phyloP scores from a whole-genome alignment of 139 green algal species.

The Chlamydomonas asymmetrica region DNA sequence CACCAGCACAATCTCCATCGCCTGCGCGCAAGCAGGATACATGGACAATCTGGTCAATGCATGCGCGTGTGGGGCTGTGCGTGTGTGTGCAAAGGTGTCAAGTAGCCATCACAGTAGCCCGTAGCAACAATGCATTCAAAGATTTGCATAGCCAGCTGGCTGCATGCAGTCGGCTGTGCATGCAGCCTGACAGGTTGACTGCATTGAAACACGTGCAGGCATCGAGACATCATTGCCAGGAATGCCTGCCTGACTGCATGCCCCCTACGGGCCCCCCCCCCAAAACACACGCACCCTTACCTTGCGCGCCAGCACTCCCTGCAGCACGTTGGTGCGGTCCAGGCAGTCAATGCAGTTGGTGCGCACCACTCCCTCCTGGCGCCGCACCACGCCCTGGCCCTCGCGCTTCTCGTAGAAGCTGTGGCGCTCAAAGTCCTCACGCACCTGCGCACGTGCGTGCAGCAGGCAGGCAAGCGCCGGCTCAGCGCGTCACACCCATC shows the following conservation, averaged over 20 bases:
- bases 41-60: too few relatives aligned
- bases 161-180: too few relatives aligned
- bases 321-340: conserved; percentile 95
- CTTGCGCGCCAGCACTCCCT: conserved; percentile 75
- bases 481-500: too few relatives aligned
- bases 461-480: too few relatives aligned
- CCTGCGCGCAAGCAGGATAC: conserved; percentile 10
- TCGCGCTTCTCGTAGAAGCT: conserved; percentile 29
- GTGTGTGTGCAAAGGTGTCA: too few relatives aligned
- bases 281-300: conserved; percentile 45
- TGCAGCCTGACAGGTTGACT: too few relatives aligned
- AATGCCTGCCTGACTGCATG: not conserved
- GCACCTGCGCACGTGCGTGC: conserved; percentile 27
- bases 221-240: not conserved
- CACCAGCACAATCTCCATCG: conserved; percentile 59
- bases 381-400: conserved; percentile 9
- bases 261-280: too few relatives aligned
- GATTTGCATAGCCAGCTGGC: conserved; percentile 1
- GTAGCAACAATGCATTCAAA: too few relatives aligned
- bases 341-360: conserved; percentile 98
- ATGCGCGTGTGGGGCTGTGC: too few relatives aligned
- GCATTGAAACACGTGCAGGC: too few relatives aligned
- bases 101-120: too few relatives aligned
- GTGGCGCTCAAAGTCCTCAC: conserved; percentile 18
- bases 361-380: conserved; percentile 67